Conservation (phyloP, 805 yeast genomes). For the Metschnikowia borealis region DNA sequence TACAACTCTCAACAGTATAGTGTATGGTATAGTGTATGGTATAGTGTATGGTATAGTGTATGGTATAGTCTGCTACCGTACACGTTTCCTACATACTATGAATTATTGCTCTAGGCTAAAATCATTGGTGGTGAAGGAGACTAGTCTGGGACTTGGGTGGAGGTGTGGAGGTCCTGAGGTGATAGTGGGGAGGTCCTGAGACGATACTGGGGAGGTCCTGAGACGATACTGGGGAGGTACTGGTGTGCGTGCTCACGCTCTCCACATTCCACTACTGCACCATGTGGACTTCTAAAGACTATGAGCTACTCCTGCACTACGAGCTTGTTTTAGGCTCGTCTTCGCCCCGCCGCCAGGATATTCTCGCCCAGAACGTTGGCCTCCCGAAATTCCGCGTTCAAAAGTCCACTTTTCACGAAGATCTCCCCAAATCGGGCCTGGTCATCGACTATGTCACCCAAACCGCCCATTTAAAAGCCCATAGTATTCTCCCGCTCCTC, state of each 20-base stretch:
- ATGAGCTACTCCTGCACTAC: neutral
- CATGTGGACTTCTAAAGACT: slow-evolving; percentile 12
- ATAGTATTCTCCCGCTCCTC: slow-evolving; percentile 52
- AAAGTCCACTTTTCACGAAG: slow-evolving; percentile 73
- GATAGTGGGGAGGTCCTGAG: no score
- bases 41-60: no score
- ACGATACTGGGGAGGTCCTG: no score
- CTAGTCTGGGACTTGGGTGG: no score
- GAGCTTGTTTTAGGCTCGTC: slow-evolving; percentile 71
- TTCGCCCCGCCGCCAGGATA: slow-evolving; percentile 76
- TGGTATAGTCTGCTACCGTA: no score
- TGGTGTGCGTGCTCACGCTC: neutral
- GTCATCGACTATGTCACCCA: slow-evolving; percentile 57
- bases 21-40: no score
- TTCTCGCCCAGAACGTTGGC: slow-evolving; percentile 56
- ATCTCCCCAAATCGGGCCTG: slow-evolving; percentile 52
- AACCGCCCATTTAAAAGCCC: slow-evolving; percentile 68
- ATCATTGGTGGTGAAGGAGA: no score
- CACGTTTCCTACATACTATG: no score
- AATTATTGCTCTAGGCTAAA: no score
- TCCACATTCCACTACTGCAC: neutral
- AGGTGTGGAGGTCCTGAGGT: no score
- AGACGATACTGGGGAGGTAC: neutral
- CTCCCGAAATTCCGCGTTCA: slow-evolving; percentile 38
- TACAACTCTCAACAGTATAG: no score